Conservation (phyloP, 176 grass and related monocot genomes). For the Oropetium thomaeum region DNA sequence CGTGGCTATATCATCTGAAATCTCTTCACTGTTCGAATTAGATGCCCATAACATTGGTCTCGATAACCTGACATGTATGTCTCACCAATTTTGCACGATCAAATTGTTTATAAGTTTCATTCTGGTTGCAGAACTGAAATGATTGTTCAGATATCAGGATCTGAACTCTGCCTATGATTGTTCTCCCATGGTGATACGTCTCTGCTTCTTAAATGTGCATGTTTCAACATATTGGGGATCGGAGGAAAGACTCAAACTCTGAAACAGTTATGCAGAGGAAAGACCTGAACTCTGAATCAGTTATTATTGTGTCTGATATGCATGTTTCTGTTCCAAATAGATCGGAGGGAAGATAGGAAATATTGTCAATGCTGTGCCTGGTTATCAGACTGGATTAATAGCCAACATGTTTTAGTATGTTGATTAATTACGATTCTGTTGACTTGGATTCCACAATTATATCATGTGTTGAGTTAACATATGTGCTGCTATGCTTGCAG, state of each 20-base stretch:
- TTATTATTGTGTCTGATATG: not conserved
- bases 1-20: not conserved
- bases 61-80: not conserved
- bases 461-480: no score
- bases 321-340: not conserved
- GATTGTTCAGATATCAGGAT: not conserved
- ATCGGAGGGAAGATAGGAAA: not conserved
- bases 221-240: no score
- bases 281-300: not conserved
- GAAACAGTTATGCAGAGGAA: no score
- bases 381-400: no score
- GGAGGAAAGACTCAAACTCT: no score
- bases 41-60: not conserved
- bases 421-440: no score
- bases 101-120: not conserved
- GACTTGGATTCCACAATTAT: no score
- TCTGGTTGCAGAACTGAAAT: slow-evolving; percentile 7
- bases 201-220: no score
- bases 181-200: no score
- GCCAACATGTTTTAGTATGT: no score
- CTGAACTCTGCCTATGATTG: not conserved
- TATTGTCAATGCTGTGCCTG: no score
- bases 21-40: not conserved
- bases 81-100: not conserved
- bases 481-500: no score